phyloP scores from a whole-genome alignment of 2,329 filamentous ascomycete genomes.

The Lizonia empirigonia region DNA sequence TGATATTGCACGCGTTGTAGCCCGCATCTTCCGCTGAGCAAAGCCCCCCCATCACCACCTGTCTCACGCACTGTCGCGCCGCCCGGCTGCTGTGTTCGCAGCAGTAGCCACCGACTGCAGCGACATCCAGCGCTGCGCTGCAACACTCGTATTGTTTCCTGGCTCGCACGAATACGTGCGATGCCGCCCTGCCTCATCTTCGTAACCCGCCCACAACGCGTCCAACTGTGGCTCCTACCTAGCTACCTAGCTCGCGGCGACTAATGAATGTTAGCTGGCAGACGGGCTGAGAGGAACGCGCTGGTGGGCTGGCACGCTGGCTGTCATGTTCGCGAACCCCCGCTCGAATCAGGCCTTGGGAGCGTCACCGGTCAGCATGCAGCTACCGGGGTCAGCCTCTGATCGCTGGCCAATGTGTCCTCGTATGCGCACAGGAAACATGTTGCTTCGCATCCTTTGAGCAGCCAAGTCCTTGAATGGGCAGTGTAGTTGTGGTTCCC shows the following conservation, averaged over 20 bases:
- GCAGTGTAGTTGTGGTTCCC: slow-evolving; percentile 21
- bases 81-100: slow-evolving; percentile 11
- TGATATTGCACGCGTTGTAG: slow-evolving; percentile 25
- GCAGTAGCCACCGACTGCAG: slow-evolving; percentile 8
- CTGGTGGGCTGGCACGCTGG: slow-evolving; percentile 10
- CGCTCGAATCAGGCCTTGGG: slow-evolving; percentile 37
- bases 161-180: slow-evolving; percentile 1
- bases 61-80: slow-evolving; percentile 19
- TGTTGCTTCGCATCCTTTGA: slow-evolving; percentile 32
- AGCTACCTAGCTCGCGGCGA: slow-evolving; percentile 14
- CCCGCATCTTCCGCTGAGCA: slow-evolving; percentile 29
- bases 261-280: slow-evolving; percentile 9
- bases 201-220: slow-evolving; percentile 8
- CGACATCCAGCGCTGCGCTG: slow-evolving; percentile 1
- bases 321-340: slow-evolving; percentile 27
- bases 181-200: background rate
- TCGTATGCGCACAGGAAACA: slow-evolving; percentile 33
- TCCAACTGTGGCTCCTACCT: slow-evolving; percentile 10
- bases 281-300: slow-evolving; percentile 22
- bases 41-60: slow-evolving; percentile 10
- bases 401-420: slow-evolving; percentile 41
- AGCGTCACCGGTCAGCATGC: slow-evolving; percentile 39
- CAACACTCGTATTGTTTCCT: background rate
- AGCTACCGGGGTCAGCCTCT: slow-evolving; percentile 41
- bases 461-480: slow-evolving; percentile 36